Evolutionary conservation across 306 rosid species (phyloP).

Genomic region (Acacia melanoxylon): DNA sequence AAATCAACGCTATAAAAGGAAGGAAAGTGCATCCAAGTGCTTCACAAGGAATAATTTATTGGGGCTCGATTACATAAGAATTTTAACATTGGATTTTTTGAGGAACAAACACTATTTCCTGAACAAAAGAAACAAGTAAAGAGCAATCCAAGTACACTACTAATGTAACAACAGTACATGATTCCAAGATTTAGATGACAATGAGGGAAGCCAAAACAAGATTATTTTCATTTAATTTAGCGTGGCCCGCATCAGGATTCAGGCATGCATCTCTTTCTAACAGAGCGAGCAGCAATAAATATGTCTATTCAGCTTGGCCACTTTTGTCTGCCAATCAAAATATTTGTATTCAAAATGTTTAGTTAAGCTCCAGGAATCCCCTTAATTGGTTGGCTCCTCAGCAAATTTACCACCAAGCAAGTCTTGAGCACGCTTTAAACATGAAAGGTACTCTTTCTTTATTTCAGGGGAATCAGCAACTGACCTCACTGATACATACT

Average conservation of each 20-base stretch:
- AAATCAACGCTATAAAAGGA: not conserved
- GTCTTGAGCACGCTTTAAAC: constrained; percentile 64
- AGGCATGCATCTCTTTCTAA: not conserved
- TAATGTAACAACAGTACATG: not conserved
- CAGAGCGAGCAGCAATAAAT: not conserved
- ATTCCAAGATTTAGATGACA: not conserved
- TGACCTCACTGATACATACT: constrained; percentile 55
- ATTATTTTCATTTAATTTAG: not conserved
- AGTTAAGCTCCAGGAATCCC: constrained; percentile 43
- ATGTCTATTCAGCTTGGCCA: constrained; percentile 26
- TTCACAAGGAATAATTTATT: not conserved
- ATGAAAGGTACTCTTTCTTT: constrained; percentile 67
- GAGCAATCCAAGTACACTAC: constrained; percentile 3
- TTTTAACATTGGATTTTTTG: not conserved
- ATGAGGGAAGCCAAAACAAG: not conserved
- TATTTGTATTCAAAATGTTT: constrained; percentile 41
- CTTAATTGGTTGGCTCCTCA: constrained; percentile 21
- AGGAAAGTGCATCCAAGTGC: not conserved
- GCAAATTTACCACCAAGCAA: constrained; percentile 36
- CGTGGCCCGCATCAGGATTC: not conserved
- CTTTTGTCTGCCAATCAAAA: constrained; percentile 28
- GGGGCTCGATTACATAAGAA: not conserved
- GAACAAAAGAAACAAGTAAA: not conserved
- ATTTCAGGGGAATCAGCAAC: constrained; percentile 52
- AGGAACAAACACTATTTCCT: not conserved